Evolutionary conservation across 768 basidiomycete genomes (phyloP), one percentile per base, ranked within the genome.

Genomic region (Macrolepiota albuminosa): DNA sequence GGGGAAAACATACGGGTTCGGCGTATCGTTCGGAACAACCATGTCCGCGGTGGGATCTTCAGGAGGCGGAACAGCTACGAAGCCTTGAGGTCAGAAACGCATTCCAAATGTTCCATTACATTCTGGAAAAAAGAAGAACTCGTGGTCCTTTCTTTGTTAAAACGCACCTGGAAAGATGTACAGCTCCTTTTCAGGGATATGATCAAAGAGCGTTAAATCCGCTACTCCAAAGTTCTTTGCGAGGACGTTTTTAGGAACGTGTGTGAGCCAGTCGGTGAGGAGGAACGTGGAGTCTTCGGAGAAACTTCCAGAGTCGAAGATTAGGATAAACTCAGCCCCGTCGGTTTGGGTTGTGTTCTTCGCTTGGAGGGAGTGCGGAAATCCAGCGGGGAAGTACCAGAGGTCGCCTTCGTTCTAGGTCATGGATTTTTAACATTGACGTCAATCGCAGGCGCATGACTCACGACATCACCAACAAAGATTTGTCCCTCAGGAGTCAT

Each of bases 231-330:
- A 88, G 69, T 87, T 88, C 72, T 87, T 86, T 16, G 84, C 84
- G 2, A 88, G 70, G 2, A 83, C 79, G 21, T 51, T 61, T 26
- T 68, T 74, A 26, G 82, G 82, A 18, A 81, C 73, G 64, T 88
- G 87, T 3, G 86, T 76, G 26, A 88, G 73, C 85, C 87, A 89
- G 60, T 89, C 87, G 58, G 86, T 81, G 18, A 86, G 71, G 24
- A 81, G 73, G 67, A 87, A 86, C 1, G 85, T 86, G 3, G 75
- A 67, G 50, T 86, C 84, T 68, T 86, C 86, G 34, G 76, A 79
- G 64, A 86, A 86, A 11, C 67, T 59, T 0, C 75, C 75, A 3
- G 67, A 64, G 58, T 78, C 77, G 53, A 77, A 76, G 21, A 78
- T 72, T 18, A 86, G 73, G 21, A 86, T 73, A 64, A 84, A 84